Conservation (phyloP, 345 rosid species). For the Luvunga scandens region DNA sequence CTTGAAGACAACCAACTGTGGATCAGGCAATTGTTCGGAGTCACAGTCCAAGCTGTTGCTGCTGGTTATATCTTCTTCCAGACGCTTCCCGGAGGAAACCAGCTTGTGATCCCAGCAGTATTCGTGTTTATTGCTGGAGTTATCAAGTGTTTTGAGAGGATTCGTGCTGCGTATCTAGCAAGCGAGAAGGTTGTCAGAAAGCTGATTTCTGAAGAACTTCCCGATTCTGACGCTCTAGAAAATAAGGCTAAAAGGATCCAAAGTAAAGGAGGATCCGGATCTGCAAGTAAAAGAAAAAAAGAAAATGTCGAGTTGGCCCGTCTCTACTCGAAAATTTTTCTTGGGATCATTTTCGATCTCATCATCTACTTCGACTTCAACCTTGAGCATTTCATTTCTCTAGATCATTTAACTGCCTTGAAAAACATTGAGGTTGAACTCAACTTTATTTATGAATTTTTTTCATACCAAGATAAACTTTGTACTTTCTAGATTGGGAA, state of each 20-base stretch:
- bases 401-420: constrained; percentile 36
- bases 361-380: constrained; percentile 38
- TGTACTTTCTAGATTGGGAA: constrained; percentile 35
- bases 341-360: constrained; percentile 60
- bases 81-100: constrained; percentile 28
- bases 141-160: constrained; percentile 63
- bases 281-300: too few relatives aligned
- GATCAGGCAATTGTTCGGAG: constrained; percentile 53
- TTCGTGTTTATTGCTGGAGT: constrained; percentile 52
- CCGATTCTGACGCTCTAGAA: constrained; percentile 16
- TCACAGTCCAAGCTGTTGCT: constrained; percentile 41
- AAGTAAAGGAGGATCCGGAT: too few relatives aligned
- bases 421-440: constrained; percentile 57
- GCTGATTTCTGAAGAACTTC: constrained; percentile 25
- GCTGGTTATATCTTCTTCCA: constrained; percentile 44
- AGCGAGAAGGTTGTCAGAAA: constrained; percentile 57
- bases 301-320: too few relatives aligned
- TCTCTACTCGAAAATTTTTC: constrained; percentile 27
- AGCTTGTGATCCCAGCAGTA: constrained; percentile 27
- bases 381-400: constrained; percentile 17
- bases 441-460: constrained; percentile 54
- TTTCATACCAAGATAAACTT: constrained; percentile 51
- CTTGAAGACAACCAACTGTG: constrained; percentile 73
- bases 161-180: constrained; percentile 49
- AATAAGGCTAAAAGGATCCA: too few relatives aligned